Evolutionary conservation across 1,139 yeast genomes (phyloP).

Genomic region (Scheffersomyces stambukii): DNA sequence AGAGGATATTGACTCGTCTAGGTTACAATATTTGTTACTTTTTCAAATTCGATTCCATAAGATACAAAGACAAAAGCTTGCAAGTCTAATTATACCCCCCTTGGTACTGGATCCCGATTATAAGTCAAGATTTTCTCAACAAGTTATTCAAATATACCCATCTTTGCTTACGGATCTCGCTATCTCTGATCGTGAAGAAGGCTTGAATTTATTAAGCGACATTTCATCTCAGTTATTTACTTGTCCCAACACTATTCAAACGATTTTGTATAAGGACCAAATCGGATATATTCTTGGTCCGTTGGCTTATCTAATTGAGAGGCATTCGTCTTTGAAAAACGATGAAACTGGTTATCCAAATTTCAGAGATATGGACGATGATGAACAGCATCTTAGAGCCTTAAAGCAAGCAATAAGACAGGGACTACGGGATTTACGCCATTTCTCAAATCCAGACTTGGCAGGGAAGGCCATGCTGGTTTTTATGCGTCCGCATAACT

Average conservation of each 20-base stretch:
- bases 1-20: constrained; percentile 25
- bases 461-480: constrained; percentile 17
- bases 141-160: constrained; percentile 54
- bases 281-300: constrained; percentile 46
- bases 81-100: constrained; percentile 48
- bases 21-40: constrained; percentile 49
- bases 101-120: constrained; percentile 44
- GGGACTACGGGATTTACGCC: constrained; percentile 40
- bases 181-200: constrained; percentile 62
- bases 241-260: constrained; percentile 53
- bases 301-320: constrained; percentile 41
- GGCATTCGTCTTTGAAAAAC: constrained; percentile 22
- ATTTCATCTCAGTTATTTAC: constrained; percentile 62
- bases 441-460: constrained; percentile 36
- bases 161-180: constrained; percentile 45
- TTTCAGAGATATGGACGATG: constrained; percentile 20
- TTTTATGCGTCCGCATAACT: constrained; percentile 25
- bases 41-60: constrained; percentile 59
- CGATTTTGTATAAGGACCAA: constrained; percentile 31
- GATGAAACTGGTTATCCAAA: constrained; percentile 26
- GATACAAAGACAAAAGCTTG: constrained; percentile 41
- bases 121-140: constrained; percentile 48
- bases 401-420: constrained; percentile 28
- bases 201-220: constrained; percentile 48
- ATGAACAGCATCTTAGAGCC: constrained; percentile 14